Evolutionary conservation across 2,329 filamentous ascomycete species (phyloP).

Genomic region (Shiraia bambusicola): DNA sequence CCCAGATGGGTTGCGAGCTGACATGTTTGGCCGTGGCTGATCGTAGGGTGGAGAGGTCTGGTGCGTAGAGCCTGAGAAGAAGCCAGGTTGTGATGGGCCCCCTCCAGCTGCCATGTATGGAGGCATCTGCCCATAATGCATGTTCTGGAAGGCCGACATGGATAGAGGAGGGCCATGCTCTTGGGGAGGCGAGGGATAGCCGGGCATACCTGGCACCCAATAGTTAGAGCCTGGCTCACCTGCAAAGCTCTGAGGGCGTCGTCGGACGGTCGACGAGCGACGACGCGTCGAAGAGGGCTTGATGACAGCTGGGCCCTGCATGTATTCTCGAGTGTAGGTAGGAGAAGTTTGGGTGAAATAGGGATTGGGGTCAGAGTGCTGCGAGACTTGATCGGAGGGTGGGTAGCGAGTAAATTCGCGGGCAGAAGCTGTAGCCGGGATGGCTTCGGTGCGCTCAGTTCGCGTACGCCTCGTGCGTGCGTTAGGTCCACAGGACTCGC

Average conservation of each 20-base stretch:
- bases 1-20: slow-evolving; percentile 22
- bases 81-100: slow-evolving; percentile 12
- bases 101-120: slow-evolving; percentile 10
- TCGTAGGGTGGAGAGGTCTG: slow-evolving; percentile 28
- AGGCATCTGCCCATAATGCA: slow-evolving; percentile 19
- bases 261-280: slow-evolving; percentile 27
- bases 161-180: slow-evolving; percentile 38
- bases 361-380: slow-evolving; percentile 33
- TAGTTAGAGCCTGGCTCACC: slow-evolving; percentile 23
- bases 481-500: slow-evolving; percentile 29
- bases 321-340: slow-evolving; percentile 26
- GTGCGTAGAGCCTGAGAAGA: slow-evolving; percentile 15
- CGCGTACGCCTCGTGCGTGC: slow-evolving; percentile 14
- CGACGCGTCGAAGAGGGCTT: slow-evolving; percentile 32
- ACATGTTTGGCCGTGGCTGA: slow-evolving; percentile 22
- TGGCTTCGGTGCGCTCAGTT: slow-evolving; percentile 6
- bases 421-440: slow-evolving; percentile 30
- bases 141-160: slow-evolving; percentile 29
- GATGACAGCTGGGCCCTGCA: slow-evolving; percentile 29
- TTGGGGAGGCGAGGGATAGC: slow-evolving; percentile 26
- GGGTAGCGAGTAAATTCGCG: slow-evolving; percentile 29
- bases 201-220: slow-evolving; percentile 24
- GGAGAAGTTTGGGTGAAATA: slow-evolving; percentile 34
- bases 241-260: slow-evolving; percentile 39
- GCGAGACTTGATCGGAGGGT: slow-evolving; percentile 29